These are phyloP conservation scores for Tetrapisispora pingtungensis DNA, from an alignment of 805 yeast species.

Conservation along the genomic window DNA sequence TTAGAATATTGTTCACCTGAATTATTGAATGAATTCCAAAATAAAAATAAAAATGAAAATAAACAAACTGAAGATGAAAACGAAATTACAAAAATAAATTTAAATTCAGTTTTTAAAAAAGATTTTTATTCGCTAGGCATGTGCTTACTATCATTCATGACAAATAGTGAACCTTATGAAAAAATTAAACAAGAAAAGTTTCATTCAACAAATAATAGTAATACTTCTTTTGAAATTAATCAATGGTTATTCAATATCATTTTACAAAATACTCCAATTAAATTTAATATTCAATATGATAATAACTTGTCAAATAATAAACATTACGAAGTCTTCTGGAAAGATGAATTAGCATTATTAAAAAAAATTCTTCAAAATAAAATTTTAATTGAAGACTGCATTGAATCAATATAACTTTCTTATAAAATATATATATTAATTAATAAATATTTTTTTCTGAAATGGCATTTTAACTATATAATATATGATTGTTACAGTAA, in stretches of 20 bases:
- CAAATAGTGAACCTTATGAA: conserved; percentile 12
- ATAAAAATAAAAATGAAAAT: neutral
- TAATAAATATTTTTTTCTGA: too few species aligned
- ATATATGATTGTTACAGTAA: too few species aligned
- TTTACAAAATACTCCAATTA: conserved; percentile 12
- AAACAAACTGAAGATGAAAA: too few species aligned
- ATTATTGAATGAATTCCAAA: neutral
- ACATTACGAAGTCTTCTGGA: neutral
- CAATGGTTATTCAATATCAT: conserved; percentile 17
- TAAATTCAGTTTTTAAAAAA: conserved; percentile 3
- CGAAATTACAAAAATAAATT: neutral
- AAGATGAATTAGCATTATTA: neutral
- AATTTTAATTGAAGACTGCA: neutral
- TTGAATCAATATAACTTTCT: neutral
- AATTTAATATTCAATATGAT: conserved; percentile 8
- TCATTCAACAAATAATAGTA: neutral
- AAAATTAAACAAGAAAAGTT: conserved; percentile 8
- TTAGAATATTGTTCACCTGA: conserved; percentile 18
- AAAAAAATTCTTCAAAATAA: neutral
- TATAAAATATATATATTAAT: too few species aligned
- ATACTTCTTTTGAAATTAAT: conserved; percentile 10
- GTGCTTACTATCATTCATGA: conserved; percentile 12
- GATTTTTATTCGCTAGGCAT: conserved; percentile 16
- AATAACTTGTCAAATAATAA: neutral
- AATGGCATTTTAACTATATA: too few species aligned